phyloP scores from a whole-genome alignment of 2,329 filamentous ascomycete species.

The Aschersonia sp. region DNA sequence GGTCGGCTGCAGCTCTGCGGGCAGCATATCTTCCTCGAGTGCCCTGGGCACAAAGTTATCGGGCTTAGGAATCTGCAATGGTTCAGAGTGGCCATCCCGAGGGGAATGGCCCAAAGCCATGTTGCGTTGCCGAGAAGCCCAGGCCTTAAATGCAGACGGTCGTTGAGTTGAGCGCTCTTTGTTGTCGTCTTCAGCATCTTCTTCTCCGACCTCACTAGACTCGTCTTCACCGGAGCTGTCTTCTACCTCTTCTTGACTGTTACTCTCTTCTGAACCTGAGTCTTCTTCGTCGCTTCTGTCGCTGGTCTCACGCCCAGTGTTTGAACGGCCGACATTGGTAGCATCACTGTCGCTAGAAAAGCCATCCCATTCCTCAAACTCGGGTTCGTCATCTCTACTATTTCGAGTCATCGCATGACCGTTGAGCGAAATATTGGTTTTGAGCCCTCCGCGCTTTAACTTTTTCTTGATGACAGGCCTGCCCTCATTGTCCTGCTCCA shows the following conservation, averaged over 20 bases:
- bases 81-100: conserved; percentile 24
- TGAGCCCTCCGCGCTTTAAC: conserved; percentile 53
- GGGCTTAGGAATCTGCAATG: conserved; percentile 38
- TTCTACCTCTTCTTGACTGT: conserved; percentile 12
- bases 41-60: conserved; percentile 52
- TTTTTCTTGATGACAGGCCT: conserved; percentile 72
- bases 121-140: conserved; percentile 80
- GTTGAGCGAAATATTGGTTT: conserved; percentile 26
- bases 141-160: conserved; percentile 72
- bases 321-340: background rate
- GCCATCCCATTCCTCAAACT: conserved; percentile 45
- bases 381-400: conserved; percentile 19
- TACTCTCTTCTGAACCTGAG: conserved; percentile 11
- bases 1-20: conserved; percentile 49
- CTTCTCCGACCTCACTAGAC: conserved; percentile 17
- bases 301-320: background rate
- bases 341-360: conserved; percentile 37
- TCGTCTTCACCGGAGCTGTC: conserved; percentile 17
- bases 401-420: conserved; percentile 25
- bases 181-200: conserved; percentile 12
- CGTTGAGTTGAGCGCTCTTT: conserved; percentile 14
- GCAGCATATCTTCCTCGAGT: conserved; percentile 57
- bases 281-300: conserved; percentile 12
- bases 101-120: conserved; percentile 57
- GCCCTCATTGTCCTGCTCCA: conserved; percentile 68